A percentile compares a stretch with the other conserved stretches of the same genome.
phyloP scores from a whole-genome alignment of 106 monocot species.

The Agapanthus africanus region DNA sequence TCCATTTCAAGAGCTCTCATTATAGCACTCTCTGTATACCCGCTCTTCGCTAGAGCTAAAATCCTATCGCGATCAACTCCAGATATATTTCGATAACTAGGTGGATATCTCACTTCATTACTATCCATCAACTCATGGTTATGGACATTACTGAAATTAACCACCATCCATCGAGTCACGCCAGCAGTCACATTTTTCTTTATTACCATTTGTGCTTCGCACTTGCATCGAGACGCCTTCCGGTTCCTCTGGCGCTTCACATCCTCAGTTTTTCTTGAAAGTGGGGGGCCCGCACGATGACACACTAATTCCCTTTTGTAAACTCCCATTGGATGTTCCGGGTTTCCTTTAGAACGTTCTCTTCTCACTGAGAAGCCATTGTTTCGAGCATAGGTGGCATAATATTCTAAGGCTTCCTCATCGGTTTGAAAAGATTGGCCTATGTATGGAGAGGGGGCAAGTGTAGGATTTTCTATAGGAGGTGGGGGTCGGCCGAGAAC shows the following conservation, averaged over 20 bases:
- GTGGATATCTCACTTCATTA: conserved; percentile 35
- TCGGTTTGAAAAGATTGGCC: conserved; percentile 69
- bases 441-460: conserved; percentile 37
- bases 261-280: conserved; percentile 40
- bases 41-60: conserved; percentile 51
- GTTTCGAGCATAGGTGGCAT: conserved; percentile 50
- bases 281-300: conserved; percentile 63
- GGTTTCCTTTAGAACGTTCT: conserved; percentile 80
- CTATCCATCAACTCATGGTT: conserved; percentile 71
- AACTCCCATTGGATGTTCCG: conserved; percentile 68
- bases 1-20: conserved; percentile 71
- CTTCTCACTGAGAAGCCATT: conserved; percentile 74
- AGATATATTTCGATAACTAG: conserved; percentile 58
- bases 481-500: conserved; percentile 19
- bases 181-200: conserved; percentile 52
- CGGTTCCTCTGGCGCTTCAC: conserved; percentile 47
- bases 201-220: conserved; percentile 81
- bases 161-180: conserved; percentile 47
- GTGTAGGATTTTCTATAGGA: conserved; percentile 3
- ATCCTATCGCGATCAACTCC: conserved; percentile 50
- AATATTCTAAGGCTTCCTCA: conserved; percentile 75
- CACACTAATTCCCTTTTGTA: conserved; percentile 81
- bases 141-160: conserved; percentile 70
- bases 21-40: conserved; percentile 54
- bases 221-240: conserved; percentile 65